A percentile compares a stretch with the other conserved stretches of the same genome.
phyloP scores from a whole-genome alignment of 305 asterid species.

The Solanum chacoense region DNA sequence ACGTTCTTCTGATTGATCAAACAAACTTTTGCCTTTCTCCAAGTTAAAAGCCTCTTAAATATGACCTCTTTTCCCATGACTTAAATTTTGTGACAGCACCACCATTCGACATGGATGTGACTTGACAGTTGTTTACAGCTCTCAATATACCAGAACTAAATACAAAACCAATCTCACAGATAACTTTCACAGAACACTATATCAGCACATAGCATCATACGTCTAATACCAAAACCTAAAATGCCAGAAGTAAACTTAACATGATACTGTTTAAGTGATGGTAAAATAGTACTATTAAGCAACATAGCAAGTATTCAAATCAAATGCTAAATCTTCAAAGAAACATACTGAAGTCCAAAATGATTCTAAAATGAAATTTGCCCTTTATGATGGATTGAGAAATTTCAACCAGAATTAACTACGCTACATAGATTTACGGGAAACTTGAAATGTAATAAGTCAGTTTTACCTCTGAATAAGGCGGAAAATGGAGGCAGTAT shows the following conservation, averaged over 20 bases:
- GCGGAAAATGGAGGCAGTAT: conserved; percentile 86
- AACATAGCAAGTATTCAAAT: not conserved
- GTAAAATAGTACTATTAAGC: not conserved
- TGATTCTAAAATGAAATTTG: not conserved
- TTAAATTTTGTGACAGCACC: not conserved
- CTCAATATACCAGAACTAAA: not conserved
- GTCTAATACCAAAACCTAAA: not conserved
- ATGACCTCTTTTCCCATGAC: not conserved
- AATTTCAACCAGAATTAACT: not conserved
- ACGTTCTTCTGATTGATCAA: not conserved
- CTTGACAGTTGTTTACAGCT: not conserved
- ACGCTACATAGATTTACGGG: not conserved
- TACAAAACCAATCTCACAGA: not conserved
- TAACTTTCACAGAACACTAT: not conserved
- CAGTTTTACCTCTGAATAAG: conserved; percentile 48
- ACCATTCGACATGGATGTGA: not conserved
- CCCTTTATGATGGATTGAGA: not conserved
- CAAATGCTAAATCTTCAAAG: not conserved
- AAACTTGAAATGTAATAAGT: not conserved
- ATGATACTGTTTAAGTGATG: not conserved
- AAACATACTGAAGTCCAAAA: not conserved
- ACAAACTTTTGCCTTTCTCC: not conserved
- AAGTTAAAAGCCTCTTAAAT: not conserved
- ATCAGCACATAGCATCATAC: not conserved
- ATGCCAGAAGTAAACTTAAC: not conserved